A percentile compares a stretch with the other conserved stretches of the same genome.
Evolutionary conservation across 495 filamentous ascomycete genomes (phyloP).

Genomic region (Penicillium manginii): DNA sequence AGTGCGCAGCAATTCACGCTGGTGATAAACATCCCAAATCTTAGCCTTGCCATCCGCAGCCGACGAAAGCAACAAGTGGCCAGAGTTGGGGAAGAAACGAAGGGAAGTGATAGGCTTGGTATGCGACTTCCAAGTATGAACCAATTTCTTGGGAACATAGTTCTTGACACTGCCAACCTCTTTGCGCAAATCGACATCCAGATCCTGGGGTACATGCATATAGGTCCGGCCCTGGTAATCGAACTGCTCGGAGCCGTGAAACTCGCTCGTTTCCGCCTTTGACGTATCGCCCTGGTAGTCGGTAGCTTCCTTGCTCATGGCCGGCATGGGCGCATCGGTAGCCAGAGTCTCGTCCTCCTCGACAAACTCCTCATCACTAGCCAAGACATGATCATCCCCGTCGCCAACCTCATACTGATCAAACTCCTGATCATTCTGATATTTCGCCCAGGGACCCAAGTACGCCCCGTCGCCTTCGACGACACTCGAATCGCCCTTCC

Average conservation of each 20-base stretch:
- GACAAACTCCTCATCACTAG: conserved; percentile 81
- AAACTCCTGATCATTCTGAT: conserved; percentile 63
- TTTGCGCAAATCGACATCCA: conserved; percentile 86
- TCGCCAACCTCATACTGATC: conserved; percentile 61
- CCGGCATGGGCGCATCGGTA: conserved; percentile 50
- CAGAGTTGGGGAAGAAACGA: conserved; percentile 83
- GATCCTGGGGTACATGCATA: conserved; percentile 89
- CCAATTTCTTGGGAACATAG: conserved; percentile 89
- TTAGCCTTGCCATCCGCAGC: conserved; percentile 88
- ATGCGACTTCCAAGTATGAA: conserved; percentile 88
- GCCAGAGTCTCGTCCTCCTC: conserved; percentile 54
- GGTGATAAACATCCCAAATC: conserved; percentile 93
- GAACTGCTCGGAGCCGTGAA: conserved; percentile 78
- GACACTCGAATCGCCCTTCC: conserved; percentile 79
- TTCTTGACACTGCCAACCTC: conserved; percentile 79
- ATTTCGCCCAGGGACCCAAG: conserved; percentile 92
- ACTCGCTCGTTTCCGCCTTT: conserved; percentile 78
- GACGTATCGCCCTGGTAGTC: conserved; percentile 60
- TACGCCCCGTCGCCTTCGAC: conserved; percentile 87
- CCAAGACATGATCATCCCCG: conserved; percentile 60
- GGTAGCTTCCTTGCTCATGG: conserved; percentile 61
- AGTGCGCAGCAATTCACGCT: conserved; percentile 82
- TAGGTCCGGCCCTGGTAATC: conserved; percentile 90
- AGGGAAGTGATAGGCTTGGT: conserved; percentile 84
- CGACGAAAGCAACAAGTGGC: conserved; percentile 85